Evolutionary conservation across 306 rosid species (phyloP).

Genomic region (Erythrophleum fordii): DNA sequence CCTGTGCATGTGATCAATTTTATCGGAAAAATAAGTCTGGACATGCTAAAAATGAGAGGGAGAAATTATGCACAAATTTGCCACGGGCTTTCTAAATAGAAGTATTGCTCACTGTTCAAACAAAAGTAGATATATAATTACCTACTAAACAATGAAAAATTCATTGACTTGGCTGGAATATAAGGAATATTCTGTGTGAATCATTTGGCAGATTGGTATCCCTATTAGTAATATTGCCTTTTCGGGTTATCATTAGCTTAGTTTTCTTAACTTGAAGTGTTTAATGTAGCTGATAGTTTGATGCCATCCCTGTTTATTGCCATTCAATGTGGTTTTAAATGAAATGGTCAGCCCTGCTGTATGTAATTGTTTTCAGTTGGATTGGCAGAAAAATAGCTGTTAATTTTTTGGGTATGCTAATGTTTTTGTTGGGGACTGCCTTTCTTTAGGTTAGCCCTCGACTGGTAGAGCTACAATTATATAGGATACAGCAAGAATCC

Average conservation of each 20-base stretch:
- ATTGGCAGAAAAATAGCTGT: not conserved
- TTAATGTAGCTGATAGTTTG: not conserved
- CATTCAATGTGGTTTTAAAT: slow-evolving; percentile 19
- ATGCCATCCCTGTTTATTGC: not conserved
- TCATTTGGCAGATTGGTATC: slow-evolving; percentile 4
- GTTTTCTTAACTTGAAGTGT: slow-evolving; percentile 11
- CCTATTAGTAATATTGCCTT: not conserved
- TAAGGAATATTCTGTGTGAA: not conserved
- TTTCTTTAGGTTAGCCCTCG: slow-evolving; percentile 72
- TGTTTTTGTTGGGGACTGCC: slow-evolving; percentile 15
- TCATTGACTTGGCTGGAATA: not conserved
- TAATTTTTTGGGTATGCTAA: slow-evolving; percentile 25
- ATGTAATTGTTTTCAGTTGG: slow-evolving; percentile 11
- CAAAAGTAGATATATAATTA: not conserved
- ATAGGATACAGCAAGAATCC: slow-evolving; percentile 71
- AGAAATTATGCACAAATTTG: not conserved
- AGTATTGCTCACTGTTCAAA: slow-evolving; percentile 8
- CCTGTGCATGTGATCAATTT: not conserved
- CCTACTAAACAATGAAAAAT: not conserved
- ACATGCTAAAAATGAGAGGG: not conserved
- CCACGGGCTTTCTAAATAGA: not conserved
- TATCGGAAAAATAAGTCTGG: not conserved
- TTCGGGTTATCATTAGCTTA: not conserved
- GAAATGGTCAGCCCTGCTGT: slow-evolving; percentile 5
- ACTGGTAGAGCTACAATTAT: slow-evolving; percentile 71